These are phyloP conservation scores for Fusarium kyushuense DNA, from an alignment of 2,329 filamentous ascomycete genomes.

Conservation along the genomic window DNA sequence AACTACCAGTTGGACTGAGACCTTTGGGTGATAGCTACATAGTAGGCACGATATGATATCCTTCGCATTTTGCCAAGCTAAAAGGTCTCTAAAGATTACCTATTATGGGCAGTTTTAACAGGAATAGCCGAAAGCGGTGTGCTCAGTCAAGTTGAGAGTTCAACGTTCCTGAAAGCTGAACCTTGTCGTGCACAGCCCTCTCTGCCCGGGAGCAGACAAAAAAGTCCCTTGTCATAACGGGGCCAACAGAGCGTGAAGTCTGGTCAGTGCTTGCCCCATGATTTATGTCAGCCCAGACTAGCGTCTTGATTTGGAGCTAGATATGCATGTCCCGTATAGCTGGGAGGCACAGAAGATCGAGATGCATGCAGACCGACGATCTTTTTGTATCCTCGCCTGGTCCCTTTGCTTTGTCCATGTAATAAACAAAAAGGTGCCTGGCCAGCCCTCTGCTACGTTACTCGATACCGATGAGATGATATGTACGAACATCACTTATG, in stretches of 20 bases:
- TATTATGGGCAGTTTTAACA: background rate
- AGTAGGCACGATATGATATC: background rate
- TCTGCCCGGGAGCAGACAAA: slow-evolving; percentile 9
- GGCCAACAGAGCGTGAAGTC: background rate
- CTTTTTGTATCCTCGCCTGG: slow-evolving; percentile 24
- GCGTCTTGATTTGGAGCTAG: slow-evolving; percentile 24
- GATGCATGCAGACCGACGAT: slow-evolving; percentile 40
- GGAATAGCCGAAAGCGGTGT: slow-evolving; percentile 40
- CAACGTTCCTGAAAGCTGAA: slow-evolving; percentile 42
- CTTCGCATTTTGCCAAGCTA: background rate
- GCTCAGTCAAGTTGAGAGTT: slow-evolving; percentile 21
- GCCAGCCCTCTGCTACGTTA: background rate
- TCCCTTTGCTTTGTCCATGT: slow-evolving; percentile 5
- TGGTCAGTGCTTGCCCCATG: background rate
- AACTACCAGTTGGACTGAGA: slow-evolving; percentile 6
- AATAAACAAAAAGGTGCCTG: slow-evolving; percentile 18
- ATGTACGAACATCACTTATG: no score
- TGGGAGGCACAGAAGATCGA: slow-evolving; percentile 40
- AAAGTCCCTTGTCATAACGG: background rate
- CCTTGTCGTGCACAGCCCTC: slow-evolving; percentile 29
- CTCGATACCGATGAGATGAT: background rate
- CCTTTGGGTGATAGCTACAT: background rate
- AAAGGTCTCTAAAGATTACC: background rate
- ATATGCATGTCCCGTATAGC: slow-evolving; percentile 46
- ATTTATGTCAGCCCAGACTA: background rate